Conservation (phyloP, 345 rosid species). For the Eucalyptus decipiens region DNA sequence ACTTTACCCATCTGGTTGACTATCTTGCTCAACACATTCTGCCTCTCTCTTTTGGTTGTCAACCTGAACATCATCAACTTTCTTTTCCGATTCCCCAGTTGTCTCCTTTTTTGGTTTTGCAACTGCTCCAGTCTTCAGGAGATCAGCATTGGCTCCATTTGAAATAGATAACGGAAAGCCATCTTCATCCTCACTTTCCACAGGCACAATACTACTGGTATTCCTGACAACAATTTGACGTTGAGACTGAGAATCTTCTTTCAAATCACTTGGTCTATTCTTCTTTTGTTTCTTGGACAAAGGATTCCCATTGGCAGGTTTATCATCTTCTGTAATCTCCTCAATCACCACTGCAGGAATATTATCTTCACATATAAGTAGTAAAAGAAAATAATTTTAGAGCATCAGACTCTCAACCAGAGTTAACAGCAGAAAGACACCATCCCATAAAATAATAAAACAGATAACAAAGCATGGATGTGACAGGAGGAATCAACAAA, state of each 20-base stretch:
- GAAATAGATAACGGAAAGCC: conserved; percentile 62
- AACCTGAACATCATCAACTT: conserved; percentile 10
- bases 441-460: background rate
- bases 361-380: background rate
- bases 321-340: conserved; percentile 82
- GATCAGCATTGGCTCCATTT: conserved; percentile 1
- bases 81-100: background rate
- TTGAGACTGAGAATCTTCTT: conserved; percentile 7
- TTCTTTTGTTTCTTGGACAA: conserved; percentile 38
- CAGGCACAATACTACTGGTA: conserved; percentile 5
- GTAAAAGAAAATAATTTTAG: background rate
- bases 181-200: conserved; percentile 94
- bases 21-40: conserved; percentile 41
- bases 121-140: conserved; percentile 3
- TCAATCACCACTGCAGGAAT: conserved; percentile 14
- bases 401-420: background rate
- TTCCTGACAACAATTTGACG: conserved; percentile 29
- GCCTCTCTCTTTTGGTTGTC: conserved; percentile 51
- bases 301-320: conserved; percentile 21
- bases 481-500: background rate
- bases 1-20: conserved; percentile 47
- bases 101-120: conserved; percentile 10
- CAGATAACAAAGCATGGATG: background rate
- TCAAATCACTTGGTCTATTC: conserved; percentile 14
- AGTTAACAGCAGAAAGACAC: background rate